Evolutionary conservation across 129 eudicot genomes (phyloP).

Genomic region (Glebionis coronaria): DNA sequence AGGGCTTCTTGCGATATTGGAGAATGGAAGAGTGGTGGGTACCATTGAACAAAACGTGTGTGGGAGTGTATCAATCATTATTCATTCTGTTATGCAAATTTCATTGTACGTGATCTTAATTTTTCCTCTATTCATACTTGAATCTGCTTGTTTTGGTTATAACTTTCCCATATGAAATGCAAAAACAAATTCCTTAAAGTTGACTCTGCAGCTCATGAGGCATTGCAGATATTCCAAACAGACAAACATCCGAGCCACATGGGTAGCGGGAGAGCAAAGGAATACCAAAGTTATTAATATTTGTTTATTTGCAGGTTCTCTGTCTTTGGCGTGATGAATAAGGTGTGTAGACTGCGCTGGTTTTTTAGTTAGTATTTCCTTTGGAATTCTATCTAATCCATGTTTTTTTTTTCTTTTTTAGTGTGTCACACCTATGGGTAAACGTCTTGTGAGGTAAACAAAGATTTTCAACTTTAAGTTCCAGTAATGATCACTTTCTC

Average conservation of each 20-base stretch:
- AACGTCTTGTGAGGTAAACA: constrained; percentile 81
- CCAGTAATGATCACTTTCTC: constrained; percentile 1
- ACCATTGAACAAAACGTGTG: constrained; percentile 74
- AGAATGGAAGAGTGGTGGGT: constrained; percentile 81
- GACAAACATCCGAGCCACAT: constrained; percentile 95
- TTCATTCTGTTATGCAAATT: constrained; percentile 65
- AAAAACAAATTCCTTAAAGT: constrained; percentile 91
- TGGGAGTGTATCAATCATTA: constrained; percentile 63
- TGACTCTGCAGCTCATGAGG: constrained; percentile 90
- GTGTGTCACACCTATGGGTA: constrained; percentile 96
- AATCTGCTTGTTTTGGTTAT: constrained; percentile 20
- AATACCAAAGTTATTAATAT: constrained; percentile 17
- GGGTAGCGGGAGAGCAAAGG: constrained; percentile 87
- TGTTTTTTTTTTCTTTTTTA: constrained; percentile 30
- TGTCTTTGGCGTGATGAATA: constrained; percentile 96
- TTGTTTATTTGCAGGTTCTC: constrained; percentile 63
- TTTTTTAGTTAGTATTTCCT: constrained; percentile 15
- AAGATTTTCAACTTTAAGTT: constrained; percentile 4
- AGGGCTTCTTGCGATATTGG: constrained; percentile 94
- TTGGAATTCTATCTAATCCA: neutral
- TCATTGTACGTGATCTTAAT: constrained; percentile 55
- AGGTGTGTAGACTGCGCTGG: constrained; percentile 48
- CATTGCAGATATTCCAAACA: constrained; percentile 88
- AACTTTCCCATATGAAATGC: constrained; percentile 7
- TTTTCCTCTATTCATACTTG: neutral